A percentile compares a stretch with the other conserved stretches of the same genome.
Evolutionary conservation across 495 filamentous ascomycete genomes (phyloP).

Genomic region (Hyaloscypha variabilis): DNA sequence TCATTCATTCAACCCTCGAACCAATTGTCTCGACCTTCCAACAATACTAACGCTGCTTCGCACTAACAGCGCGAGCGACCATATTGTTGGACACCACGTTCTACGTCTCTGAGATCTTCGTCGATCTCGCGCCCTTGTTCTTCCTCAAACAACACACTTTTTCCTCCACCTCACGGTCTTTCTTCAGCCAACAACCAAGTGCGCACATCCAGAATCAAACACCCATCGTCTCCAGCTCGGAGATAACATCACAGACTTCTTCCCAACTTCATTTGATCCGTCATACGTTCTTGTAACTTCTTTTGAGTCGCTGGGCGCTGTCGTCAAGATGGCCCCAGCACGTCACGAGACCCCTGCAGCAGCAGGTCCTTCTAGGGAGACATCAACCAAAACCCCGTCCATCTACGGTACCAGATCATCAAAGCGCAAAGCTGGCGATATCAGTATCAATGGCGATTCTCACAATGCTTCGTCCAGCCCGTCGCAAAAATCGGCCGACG

Average conservation of each 20-base stretch:
- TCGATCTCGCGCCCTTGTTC: background rate
- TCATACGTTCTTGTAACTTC: constrained; percentile 7
- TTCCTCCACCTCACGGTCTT: background rate
- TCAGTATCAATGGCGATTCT: background rate
- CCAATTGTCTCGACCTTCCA: background rate
- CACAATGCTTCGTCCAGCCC: constrained; percentile 3
- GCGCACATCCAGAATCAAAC: background rate
- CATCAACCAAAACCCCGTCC: background rate
- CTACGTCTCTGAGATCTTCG: background rate
- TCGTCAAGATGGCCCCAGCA: constrained; percentile 15
- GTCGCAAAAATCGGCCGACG: constrained; percentile 7
- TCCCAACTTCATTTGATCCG: background rate
- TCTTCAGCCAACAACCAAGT: background rate
- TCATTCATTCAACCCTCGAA: background rate
- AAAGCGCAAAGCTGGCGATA: constrained; percentile 21
- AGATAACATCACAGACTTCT: background rate
- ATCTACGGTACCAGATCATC: constrained; percentile 22
- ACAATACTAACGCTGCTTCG: background rate
- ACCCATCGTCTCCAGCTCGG: background rate
- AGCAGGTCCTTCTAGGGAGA: constrained; percentile 7
- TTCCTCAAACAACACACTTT: constrained; percentile 3
- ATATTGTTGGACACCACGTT: background rate
- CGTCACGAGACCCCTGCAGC: constrained; percentile 17
- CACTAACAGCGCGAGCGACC: background rate
- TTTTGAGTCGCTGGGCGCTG: background rate